Evolutionary conservation across 139 green algal genomes (phyloP), one percentile per base, ranked within the genome.

Genomic region (Dunaliella sp.): DNA sequence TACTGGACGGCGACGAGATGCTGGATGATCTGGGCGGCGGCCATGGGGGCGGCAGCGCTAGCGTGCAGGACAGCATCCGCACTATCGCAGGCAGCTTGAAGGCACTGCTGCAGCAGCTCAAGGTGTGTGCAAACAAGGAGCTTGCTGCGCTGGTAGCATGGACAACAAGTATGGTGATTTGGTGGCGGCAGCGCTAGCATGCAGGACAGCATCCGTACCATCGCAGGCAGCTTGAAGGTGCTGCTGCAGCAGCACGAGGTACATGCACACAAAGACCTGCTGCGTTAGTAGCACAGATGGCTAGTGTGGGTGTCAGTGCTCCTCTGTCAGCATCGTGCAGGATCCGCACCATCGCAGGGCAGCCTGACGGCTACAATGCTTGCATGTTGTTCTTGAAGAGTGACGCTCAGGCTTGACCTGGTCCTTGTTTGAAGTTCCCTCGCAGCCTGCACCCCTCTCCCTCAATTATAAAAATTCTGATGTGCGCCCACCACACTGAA

Each of bases 21-120:
- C 48, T 65, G 48, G 48, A 65, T 65, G 48, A 65, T 65, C 48
- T 65, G 48, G 48, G 74, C 12, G 30, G 74, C 21, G 74, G 74
- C 12, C 74, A 33, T 25, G 12, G 21, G 74, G 30, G 74, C 74
- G 77, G 59, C 16, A 80, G 86, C n/a, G 65, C 80, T n/a, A 83
- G 83, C 1, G 84, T 94, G 31, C 38, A 81, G 21, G 93, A 95
- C 1, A 90, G 89, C 32, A 89, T 95, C 33, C 78, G 78, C 24
- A 74, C 88, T 30, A 95, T 96, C 34, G 94, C 93, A 0, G 90
- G 90, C 2, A 88, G 92, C 26, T 83, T 96, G 37, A 92, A 96
- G 86, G 72, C 87, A 0, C 33, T 95, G 84, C 86, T 95, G 88
- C 93, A 95, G 87, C 85, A 90, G 37, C 78, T 95, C 74, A 86